A percentile compares a stretch with the other conserved stretches of the same genome.
phyloP scores from a whole-genome alignment of 768 basidiomycete genomes.

The Russula earlei region DNA sequence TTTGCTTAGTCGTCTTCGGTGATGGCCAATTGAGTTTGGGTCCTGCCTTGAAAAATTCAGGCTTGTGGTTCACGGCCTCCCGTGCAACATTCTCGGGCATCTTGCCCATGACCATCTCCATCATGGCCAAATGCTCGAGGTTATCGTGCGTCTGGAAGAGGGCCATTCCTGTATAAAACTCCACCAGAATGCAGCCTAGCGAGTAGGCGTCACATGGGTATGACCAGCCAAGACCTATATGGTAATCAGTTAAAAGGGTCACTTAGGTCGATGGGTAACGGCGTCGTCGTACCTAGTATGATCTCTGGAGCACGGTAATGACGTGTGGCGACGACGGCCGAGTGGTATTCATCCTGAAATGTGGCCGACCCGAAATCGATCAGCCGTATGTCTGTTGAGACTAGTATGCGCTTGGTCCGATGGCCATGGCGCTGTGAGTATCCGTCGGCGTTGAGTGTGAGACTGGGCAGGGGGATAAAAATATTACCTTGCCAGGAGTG shows the following conservation, averaged over 20 bases:
- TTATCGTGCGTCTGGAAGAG: slow-evolving; percentile 99
- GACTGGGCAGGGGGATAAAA: not conserved
- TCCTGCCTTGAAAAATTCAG: slow-evolving; percentile 89
- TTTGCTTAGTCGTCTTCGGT: slow-evolving; percentile 77
- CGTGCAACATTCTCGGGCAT: slow-evolving; percentile 85
- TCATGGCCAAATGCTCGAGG: slow-evolving; percentile 98
- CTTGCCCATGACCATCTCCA: slow-evolving; percentile 99
- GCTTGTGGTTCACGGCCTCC: slow-evolving; percentile 66
- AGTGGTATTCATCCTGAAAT: slow-evolving; percentile 96
- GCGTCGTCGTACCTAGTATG: slow-evolving; percentile 65
- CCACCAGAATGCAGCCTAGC: slow-evolving; percentile 95
- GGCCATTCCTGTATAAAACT: slow-evolving; percentile 95
- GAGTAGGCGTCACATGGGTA: slow-evolving; percentile 99
- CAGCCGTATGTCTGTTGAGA: slow-evolving; percentile 84
- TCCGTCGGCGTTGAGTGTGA: not conserved
- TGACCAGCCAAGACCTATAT: slow-evolving; percentile 89
- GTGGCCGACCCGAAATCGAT: slow-evolving; percentile 99
- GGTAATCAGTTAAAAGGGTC: not conserved
- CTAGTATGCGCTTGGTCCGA: slow-evolving; percentile 67
- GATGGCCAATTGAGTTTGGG: slow-evolving; percentile 88
- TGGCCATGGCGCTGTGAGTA: slow-evolving; percentile 34
- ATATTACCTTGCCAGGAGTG: slow-evolving; percentile 54
- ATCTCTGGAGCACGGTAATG: slow-evolving; percentile 99
- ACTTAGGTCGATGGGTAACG: not conserved
- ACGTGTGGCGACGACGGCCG: slow-evolving; percentile 92